These are phyloP conservation scores for Dactylellina cionopaga DNA, from an alignment of 2,329 filamentous ascomycete genomes.

Conservation along the genomic window DNA sequence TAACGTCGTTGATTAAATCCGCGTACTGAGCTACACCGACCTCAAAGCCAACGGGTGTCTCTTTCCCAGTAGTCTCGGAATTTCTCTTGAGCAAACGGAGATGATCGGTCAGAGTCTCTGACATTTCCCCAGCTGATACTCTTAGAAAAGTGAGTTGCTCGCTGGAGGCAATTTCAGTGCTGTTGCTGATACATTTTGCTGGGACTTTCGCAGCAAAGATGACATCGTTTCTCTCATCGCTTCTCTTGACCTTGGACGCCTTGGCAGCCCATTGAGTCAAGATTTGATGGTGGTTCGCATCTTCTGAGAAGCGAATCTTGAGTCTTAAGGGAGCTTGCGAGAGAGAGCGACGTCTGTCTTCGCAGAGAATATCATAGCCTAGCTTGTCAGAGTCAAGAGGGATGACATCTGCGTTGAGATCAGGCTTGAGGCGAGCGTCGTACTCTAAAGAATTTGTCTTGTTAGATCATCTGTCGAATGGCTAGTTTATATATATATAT, in stretches of 20 bases:
- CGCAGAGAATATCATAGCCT: slow-evolving; percentile 9
- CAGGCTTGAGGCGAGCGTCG: slow-evolving; percentile 6
- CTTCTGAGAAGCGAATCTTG: slow-evolving; percentile 1
- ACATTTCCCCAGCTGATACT: slow-evolving; percentile 4
- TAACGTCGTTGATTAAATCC: slow-evolving; percentile 8
- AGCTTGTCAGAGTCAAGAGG: slow-evolving; percentile 5
- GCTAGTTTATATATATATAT: no score
- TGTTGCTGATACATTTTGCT: slow-evolving; percentile 8
- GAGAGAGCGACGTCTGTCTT: neutral
- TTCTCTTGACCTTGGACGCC: slow-evolving; percentile 2
- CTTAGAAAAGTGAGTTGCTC: slow-evolving; percentile 8
- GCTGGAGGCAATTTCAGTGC: neutral
- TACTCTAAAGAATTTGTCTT: neutral
- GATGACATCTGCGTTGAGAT: slow-evolving; percentile 7
- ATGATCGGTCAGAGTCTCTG: neutral
- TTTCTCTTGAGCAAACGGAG: slow-evolving; percentile 8
- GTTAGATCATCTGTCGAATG: neutral
- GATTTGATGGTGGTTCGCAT: slow-evolving; percentile 8
- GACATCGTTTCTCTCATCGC: neutral
- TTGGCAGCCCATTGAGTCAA: neutral
- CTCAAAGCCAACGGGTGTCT: slow-evolving; percentile 9
- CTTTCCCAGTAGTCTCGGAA: neutral
- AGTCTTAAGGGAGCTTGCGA: neutral
- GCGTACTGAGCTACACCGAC: neutral
- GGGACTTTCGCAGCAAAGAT: slow-evolving; percentile 11